Evolutionary conservation across 2,329 filamentous ascomycete species (phyloP).

Genomic region (Reticulascus tulasneorum): DNA sequence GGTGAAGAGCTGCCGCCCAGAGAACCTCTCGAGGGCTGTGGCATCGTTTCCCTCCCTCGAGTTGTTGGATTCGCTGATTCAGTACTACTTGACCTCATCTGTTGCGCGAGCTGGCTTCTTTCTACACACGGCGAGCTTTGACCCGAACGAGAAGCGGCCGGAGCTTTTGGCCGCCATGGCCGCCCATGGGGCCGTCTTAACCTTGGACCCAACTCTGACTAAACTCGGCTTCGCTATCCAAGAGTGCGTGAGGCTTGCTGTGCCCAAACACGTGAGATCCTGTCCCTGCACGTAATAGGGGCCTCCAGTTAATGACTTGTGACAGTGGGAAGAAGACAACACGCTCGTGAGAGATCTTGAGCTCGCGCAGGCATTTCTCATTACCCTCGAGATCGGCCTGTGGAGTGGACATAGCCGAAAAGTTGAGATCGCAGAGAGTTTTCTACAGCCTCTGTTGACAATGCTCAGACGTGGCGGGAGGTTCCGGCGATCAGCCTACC

Average conservation of each 20-base stretch:
- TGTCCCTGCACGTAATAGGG: neutral
- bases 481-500: slow-evolving; percentile 21
- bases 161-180: slow-evolving; percentile 32
- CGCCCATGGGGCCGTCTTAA: slow-evolving; percentile 31
- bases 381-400: slow-evolving; percentile 27
- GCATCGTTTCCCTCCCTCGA: slow-evolving; percentile 35
- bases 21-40: slow-evolving; percentile 21
- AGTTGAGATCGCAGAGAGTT: slow-evolving; percentile 35
- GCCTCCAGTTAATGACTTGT: neutral
- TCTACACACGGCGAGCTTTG: slow-evolving; percentile 32
- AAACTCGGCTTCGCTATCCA: slow-evolving; percentile 37
- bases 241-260: slow-evolving; percentile 29
- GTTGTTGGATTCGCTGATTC: slow-evolving; percentile 32
- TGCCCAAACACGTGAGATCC: slow-evolving; percentile 16
- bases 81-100: slow-evolving; percentile 29
- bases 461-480: slow-evolving; percentile 30
- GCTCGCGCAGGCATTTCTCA: slow-evolving; percentile 27
- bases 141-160: slow-evolving; percentile 28
- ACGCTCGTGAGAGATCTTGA: slow-evolving; percentile 24
- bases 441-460: slow-evolving; percentile 29
- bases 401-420: slow-evolving; percentile 34
- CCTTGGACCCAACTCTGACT: slow-evolving; percentile 29
- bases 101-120: slow-evolving; percentile 24
- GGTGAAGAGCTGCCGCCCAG: slow-evolving; percentile 21
- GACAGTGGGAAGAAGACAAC: slow-evolving; percentile 30